These are phyloP conservation scores for Litsea cubeba DNA, from an alignment of 164 flowering plant species.

Conservation along the genomic window DNA sequence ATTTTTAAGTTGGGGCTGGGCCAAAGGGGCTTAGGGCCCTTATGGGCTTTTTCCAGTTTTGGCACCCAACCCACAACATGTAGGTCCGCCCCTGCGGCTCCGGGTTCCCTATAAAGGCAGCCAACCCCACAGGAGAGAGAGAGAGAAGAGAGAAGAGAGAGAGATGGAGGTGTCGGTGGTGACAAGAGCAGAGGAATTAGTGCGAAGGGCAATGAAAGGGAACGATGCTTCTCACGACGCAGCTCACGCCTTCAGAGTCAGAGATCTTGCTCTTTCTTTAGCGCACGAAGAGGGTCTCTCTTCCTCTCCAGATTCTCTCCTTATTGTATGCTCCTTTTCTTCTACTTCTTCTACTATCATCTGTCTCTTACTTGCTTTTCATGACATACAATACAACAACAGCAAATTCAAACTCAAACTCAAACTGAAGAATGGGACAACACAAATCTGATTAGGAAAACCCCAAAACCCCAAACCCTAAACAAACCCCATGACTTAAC, in stretches of 20 bases:
- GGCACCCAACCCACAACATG: too few species aligned
- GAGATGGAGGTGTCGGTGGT: slow-evolving; percentile 26
- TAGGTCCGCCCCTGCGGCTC: too few species aligned
- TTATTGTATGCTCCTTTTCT: slow-evolving; percentile 32
- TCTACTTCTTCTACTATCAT: background rate
- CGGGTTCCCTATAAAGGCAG: background rate
- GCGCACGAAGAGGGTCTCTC: slow-evolving; percentile 74
- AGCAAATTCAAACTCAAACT: too few species aligned
- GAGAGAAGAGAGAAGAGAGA: slow-evolving; percentile 14
- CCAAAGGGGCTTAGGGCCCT: too few species aligned
- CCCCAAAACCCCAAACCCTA: too few species aligned
- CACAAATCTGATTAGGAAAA: too few species aligned
- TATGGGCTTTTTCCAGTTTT: too few species aligned
- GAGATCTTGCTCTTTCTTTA: slow-evolving; percentile 80
- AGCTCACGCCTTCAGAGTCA: slow-evolving; percentile 72
- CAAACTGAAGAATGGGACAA: too few species aligned
- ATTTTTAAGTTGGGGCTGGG: too few species aligned
- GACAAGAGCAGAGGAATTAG: slow-evolving; percentile 69
- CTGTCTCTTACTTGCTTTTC: too few species aligned
- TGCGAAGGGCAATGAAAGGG: slow-evolving; percentile 51
- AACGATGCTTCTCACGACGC: slow-evolving; percentile 92
- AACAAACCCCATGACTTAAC: too few species aligned
- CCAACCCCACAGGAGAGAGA: background rate
- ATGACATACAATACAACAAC: too few species aligned
- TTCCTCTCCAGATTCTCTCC: slow-evolving; percentile 51